Evolutionary conservation across 208 protist species (phyloP), one percentile per base, ranked within the genome.

Genomic region (Angomonas deanei): DNA sequence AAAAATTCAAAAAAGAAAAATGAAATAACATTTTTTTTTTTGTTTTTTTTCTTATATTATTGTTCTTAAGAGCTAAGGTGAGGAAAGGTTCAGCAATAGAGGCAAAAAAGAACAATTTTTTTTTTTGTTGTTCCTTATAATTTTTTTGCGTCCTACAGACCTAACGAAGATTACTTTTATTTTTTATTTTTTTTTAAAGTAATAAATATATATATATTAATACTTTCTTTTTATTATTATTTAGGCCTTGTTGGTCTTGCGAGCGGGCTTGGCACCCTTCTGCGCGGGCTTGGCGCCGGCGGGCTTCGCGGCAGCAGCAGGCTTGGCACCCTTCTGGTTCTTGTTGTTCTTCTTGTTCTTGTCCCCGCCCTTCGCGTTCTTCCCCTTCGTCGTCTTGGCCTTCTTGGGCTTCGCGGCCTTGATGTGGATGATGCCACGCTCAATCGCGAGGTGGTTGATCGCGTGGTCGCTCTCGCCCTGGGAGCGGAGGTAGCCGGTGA

Each of bases 401-500:
- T 78, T 80, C 70, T 83, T 83, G 74, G 81, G 85, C 82, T 91
- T 88, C 67, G 76, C 87, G 53, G 73, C 84, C 82, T 89, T 88
- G 80, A 91, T 91, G 79, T 82, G 83, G 60, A 96, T 68, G 26
- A 96, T 84, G 61, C 85, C 80, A 74, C 76, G 73, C 61, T 72
- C 70, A 56, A 96, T 86, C 66, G 81, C 78, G 39, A 98, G 86
- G 78, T 96, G 88, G 93, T 97, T 98, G 68, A 99, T 82, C 42
- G 96, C 85, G 68, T 86, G 91, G 79, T 99, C 97, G 33, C 86
- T 79, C 82, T 97, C 90, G 53, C 88, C 96, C 74, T 94, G 86
- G 46, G 77, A 70, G 64, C 97, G 91, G 39, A 99, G 66, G 78
- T 96, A 97, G 67, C 97, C 97, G 68, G 86, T 91, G 69, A 99